These are phyloP conservation scores for Echites panduratus DNA, from an alignment of 257 asterid species.

Conservation along the genomic window DNA sequence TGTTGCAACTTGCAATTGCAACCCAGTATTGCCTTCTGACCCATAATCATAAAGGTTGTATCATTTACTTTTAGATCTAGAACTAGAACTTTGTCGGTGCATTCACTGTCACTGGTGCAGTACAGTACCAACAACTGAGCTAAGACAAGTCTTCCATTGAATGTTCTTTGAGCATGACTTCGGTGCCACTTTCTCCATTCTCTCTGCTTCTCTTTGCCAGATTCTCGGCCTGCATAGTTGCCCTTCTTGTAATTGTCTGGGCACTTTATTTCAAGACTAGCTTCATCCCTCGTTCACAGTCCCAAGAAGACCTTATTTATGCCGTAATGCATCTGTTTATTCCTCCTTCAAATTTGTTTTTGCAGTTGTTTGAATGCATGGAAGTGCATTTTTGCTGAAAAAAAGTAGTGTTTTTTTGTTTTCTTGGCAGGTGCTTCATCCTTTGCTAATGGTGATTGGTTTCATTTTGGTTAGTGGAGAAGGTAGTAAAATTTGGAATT, in stretches of 20 bases:
- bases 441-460: slow-evolving; percentile 85
- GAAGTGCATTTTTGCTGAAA: neutral
- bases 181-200: slow-evolving; percentile 27
- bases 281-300: slow-evolving; percentile 50
- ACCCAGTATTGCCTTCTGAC: too few species aligned
- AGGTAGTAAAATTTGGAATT: slow-evolving; percentile 42
- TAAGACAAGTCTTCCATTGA: neutral
- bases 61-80: slow-evolving; percentile 5
- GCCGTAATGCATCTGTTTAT: slow-evolving; percentile 32
- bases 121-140: slow-evolving; percentile 6
- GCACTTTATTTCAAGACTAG: slow-evolving; percentile 62
- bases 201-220: slow-evolving; percentile 49
- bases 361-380: slow-evolving; percentile 13
- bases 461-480: slow-evolving; percentile 84
- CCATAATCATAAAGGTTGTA: neutral
- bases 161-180: slow-evolving; percentile 35
- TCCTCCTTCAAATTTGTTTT: neutral
- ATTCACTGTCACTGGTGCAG: neutral
- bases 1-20: too few species aligned
- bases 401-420: neutral
- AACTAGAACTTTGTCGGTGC: slow-evolving; percentile 20
- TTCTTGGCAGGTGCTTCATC: slow-evolving; percentile 67
- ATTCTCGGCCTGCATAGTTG: slow-evolving; percentile 56
- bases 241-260: slow-evolving; percentile 67
- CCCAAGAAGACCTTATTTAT: slow-evolving; percentile 56